phyloP scores from a whole-genome alignment of 148 eudicot genomes.

The Beta vulgaris region DNA sequence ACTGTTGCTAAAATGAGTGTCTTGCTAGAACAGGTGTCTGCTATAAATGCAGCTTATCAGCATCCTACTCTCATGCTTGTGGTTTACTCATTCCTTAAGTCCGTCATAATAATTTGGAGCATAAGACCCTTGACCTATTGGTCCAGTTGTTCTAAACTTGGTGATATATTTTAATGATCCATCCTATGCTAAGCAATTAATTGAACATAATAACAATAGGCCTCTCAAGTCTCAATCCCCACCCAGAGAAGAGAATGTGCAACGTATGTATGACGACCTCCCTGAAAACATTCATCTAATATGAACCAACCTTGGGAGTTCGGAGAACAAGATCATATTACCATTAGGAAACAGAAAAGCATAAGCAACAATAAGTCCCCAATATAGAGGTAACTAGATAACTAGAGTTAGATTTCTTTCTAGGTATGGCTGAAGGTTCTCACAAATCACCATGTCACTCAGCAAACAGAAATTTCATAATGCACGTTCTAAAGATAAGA shows the following conservation, averaged over 20 bases:
- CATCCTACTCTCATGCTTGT: too few relatives aligned
- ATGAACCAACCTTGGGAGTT: background rate
- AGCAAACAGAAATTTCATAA: background rate
- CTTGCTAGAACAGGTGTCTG: too few relatives aligned
- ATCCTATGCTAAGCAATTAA: too few relatives aligned
- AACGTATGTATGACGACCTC: background rate
- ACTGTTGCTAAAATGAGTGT: too few relatives aligned
- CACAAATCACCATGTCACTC: background rate
- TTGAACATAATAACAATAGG: background rate
- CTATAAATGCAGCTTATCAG: too few relatives aligned
- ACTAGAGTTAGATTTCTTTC: background rate
- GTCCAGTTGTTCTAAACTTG: too few relatives aligned
- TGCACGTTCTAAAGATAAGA: background rate
- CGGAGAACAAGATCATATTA: background rate
- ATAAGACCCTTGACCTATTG: too few relatives aligned
- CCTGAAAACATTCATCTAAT: background rate
- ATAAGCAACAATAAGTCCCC: background rate
- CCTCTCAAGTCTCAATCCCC: too few relatives aligned
- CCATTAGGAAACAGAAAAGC: background rate
- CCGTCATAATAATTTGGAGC: too few relatives aligned
- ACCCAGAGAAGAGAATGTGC: too few relatives aligned
- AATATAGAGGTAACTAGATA: background rate
- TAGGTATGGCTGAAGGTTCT: background rate
- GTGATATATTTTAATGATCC: too few relatives aligned
- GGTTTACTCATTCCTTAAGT: too few relatives aligned